Evolutionary conservation across 805 yeast genomes (phyloP).

Genomic region (Teunomyces panamensis): DNA sequence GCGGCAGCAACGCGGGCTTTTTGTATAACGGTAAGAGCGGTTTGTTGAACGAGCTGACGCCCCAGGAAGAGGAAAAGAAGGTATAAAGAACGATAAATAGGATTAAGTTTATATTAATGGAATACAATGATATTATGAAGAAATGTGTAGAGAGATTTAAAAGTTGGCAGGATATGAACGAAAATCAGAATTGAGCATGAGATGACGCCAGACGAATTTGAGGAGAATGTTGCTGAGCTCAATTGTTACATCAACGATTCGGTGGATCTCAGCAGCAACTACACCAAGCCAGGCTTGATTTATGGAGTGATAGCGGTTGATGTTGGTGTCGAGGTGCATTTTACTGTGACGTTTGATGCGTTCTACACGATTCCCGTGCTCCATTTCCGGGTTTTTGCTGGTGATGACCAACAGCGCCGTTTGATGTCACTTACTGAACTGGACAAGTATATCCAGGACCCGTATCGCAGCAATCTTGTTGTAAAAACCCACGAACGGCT

Average conservation of each 20-base stretch:
- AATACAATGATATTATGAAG: not conserved
- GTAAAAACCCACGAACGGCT: conserved; percentile 10
- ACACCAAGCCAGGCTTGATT: not conserved
- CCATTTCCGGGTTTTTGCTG: conserved; percentile 17
- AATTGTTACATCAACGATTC: not conserved
- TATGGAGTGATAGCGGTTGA: not conserved
- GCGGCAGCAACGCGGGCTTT: conserved; percentile 44
- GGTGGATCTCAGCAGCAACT: conserved; percentile 8
- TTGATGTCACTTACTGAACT: not conserved
- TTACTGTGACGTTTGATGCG: conserved; percentile 27
- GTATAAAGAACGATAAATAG: not conserved
- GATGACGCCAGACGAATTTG: not conserved
- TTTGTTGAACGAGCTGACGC: conserved; percentile 52
- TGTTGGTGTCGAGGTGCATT: not conserved
- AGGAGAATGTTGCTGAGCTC: not conserved
- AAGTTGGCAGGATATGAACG: not conserved
- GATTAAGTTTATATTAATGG: too few species aligned
- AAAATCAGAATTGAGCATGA: not conserved
- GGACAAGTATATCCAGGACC: not conserved
- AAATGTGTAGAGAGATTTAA: not conserved
- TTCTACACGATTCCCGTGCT: conserved; percentile 31
- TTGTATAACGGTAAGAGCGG: conserved; percentile 50
- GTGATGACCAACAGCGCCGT: not conserved
- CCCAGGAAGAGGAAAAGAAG: conserved; percentile 14
- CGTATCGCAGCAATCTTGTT: not conserved